These are phyloP conservation scores for Acanthochlamys bracteata DNA, from an alignment of 106 monocot genomes.

Conservation along the genomic window DNA sequence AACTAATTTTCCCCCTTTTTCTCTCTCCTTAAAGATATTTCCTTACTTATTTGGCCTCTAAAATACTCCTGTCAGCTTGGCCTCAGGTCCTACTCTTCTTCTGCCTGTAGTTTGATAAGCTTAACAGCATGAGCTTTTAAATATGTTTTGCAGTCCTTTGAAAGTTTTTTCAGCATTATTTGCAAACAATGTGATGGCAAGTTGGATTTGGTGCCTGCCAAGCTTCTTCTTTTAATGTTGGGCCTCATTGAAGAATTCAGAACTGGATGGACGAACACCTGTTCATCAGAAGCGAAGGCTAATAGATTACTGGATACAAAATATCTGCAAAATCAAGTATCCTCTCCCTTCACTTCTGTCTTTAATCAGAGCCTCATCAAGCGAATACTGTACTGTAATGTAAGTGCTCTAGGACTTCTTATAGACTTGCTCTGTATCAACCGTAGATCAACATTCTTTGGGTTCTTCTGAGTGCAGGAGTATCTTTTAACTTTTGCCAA, in stretches of 20 bases:
- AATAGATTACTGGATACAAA: constrained; percentile 1
- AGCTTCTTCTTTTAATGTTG: constrained; percentile 60
- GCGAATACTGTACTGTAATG: constrained; percentile 17
- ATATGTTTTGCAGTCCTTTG: constrained; percentile 52
- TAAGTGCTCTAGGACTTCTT: constrained; percentile 29
- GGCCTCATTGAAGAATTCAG: constrained; percentile 56
- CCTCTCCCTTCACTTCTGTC: constrained; percentile 12
- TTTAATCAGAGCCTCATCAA: constrained; percentile 13
- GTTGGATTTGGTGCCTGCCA: constrained; percentile 33
- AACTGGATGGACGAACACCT: constrained; percentile 19
- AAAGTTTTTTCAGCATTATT: constrained; percentile 21
- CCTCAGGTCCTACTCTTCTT: too few relatives aligned
- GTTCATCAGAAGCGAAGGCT: constrained; percentile 3
- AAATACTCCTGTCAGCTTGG: too few relatives aligned
- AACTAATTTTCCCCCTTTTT: too few relatives aligned
- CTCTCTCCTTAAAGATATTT: too few relatives aligned
- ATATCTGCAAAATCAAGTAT: constrained; percentile 11
- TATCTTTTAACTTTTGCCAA: constrained; percentile 42
- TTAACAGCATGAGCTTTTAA: too few relatives aligned
- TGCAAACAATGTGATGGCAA: constrained; percentile 8
- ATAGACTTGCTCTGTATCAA: too few relatives aligned
- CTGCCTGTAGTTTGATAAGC: too few relatives aligned
- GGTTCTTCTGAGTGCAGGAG: constrained; percentile 37
- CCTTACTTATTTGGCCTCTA: too few relatives aligned
- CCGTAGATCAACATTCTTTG: too few relatives aligned